Evolutionary conservation across 202 grass and related monocot genomes (phyloP), one percentile per base, ranked within the genome.

Genomic region (Tripidium arundinaceum): DNA sequence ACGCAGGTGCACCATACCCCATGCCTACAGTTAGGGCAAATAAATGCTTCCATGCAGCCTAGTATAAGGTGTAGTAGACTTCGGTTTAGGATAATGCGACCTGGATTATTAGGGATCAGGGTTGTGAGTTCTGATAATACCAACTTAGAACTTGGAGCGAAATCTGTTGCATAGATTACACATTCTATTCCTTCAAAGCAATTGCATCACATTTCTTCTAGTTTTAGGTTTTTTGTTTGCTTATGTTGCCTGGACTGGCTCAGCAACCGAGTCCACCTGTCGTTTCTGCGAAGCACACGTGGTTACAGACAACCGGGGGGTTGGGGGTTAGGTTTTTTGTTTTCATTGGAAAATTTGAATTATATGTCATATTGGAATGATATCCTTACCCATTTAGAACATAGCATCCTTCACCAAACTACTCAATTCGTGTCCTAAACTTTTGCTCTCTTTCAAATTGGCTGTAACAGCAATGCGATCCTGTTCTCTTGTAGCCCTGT

Each of bases 151-250:
- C 22, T n/a, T 74, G 11, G 10, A 39, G 39, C 15, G 15, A 3
- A 33, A 27, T 54, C 22, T 82, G 42, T 14, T 52, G 45, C 38
- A 62, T 49, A 73, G 19, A 50, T 72, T 73, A 46, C 18, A 71
- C 2, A 11, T 15, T 54, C 8, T 29, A 15, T 49, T 46, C 41
- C 28, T 65, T 65, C 8, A 19, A 49, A 50, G 39, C 33, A 79
- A 40, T 14, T 43, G 36, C 34, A 42, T 69, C 14, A 0, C 54
- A 50, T 47, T 52, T 71, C 31, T 28, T 52, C 7, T 50, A 63
- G 21, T 40, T 78, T 72, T 29, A 71, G 83, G 31, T n/a, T 50
- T 24, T n/a, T n/a, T n/a, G n/a, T n/a, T n/a, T n/a, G n/a, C n/a
- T n/a, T n/a, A 1, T 65, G 15, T 45, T 7, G 0, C 45, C 25